Evolutionary conservation across 148 eudicot species (phyloP), one percentile per base, ranked within the genome.

Genomic region (Pouteria glomerata): DNA sequence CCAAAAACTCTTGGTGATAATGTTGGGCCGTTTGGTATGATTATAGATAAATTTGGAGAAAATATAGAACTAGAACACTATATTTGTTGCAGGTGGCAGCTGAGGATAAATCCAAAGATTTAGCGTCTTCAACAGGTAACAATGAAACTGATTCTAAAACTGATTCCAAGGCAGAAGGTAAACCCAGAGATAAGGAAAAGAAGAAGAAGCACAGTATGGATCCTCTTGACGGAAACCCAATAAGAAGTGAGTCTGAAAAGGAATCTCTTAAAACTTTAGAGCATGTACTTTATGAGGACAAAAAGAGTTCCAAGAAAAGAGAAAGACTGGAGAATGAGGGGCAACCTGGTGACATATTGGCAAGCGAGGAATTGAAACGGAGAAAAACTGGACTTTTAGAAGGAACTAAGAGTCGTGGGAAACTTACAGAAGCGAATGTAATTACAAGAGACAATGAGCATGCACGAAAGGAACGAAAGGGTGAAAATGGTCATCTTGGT

Each of bases 271-370:
- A 66, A 21, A 29, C 59, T 31, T 33, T 52, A 31, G 84, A 63
- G 37, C 41, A 53, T 69, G 78, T 24, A 23, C 18, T 31, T 57
- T 61, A 65, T 18, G 71, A 79, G 55, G 84, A 73, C 60, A 84
- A 80, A 47, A 90, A 85, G 74, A 69, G 58, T 47, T 84, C 89
- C 16, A 90, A 92, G 80, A 92, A 92, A 77, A 86, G 96, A 76
- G 90, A 92, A 79, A 77, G 83, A 63, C 45, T 71, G 24, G 81
- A 86, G 69, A 73, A 55, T 67, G 85, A 72, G 63, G 51, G 47
- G 50, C 65, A 48, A 30, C 50, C 75, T 35, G 39, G 45, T 69
- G 76, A 79, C 68, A 76, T 76, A 62, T 68, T 50, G 72, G 48
- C 61, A 10, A 18, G 41, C n/a, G 81, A 85, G 82, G 85, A 84